Evolutionary conservation across 2,329 filamentous ascomycete genomes (phyloP).

Genomic region (Fusarium annulatum): DNA sequence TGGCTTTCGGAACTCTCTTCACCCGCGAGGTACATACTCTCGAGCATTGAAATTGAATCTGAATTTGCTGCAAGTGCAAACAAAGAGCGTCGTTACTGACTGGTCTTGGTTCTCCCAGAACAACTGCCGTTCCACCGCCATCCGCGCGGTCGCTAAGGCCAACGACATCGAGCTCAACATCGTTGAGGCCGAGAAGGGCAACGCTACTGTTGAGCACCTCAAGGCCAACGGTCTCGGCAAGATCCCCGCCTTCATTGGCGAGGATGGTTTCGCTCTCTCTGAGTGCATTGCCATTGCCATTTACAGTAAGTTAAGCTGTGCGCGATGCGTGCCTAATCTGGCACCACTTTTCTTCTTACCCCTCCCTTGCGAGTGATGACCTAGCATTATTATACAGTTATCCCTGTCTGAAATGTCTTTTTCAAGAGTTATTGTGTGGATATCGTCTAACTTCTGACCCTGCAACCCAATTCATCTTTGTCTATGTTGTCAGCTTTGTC

Average conservation of each 20-base stretch:
- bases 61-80: slow-evolving; percentile 24
- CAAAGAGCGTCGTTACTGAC: slow-evolving; percentile 49
- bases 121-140: slow-evolving; percentile 89
- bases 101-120: slow-evolving; percentile 63
- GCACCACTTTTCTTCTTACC: slow-evolving; percentile 29
- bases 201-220: slow-evolving; percentile 79
- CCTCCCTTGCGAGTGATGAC: slow-evolving; percentile 70
- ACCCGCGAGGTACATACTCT: slow-evolving; percentile 74
- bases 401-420: slow-evolving; percentile 91
- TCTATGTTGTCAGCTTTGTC: slow-evolving; percentile 46
- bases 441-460: slow-evolving; percentile 85
- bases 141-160: slow-evolving; percentile 95
- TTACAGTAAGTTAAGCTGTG: slow-evolving; percentile 79
- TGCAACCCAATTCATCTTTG: slow-evolving; percentile 40
- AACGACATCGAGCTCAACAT: slow-evolving; percentile 94
- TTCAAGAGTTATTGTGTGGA: slow-evolving; percentile 76
- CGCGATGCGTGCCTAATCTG: slow-evolving; percentile 9
- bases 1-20: slow-evolving; percentile 99
- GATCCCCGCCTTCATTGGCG: slow-evolving; percentile 91
- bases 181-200: slow-evolving; percentile 75
- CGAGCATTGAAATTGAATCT: slow-evolving; percentile 31
- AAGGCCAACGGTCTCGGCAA: slow-evolving; percentile 89
- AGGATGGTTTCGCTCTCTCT: slow-evolving; percentile 88
- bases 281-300: slow-evolving; percentile 96
- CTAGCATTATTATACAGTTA: slow-evolving; percentile 86